phyloP scores from a whole-genome alignment of 805 yeast genomes.

The Jamesozyma jinghongensis region DNA sequence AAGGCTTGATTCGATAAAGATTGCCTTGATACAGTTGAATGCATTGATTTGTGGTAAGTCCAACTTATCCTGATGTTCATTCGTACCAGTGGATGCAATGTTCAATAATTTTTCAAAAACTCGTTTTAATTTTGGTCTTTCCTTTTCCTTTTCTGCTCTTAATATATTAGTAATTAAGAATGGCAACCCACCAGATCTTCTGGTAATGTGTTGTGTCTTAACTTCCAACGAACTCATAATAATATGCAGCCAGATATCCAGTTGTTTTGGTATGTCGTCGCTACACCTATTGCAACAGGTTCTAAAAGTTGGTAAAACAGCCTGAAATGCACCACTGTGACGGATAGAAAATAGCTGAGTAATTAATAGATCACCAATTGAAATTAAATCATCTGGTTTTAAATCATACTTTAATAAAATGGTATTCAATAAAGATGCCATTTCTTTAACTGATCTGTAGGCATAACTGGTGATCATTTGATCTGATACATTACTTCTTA shows the following conservation, averaged over 20 bases:
- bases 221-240: constrained; percentile 44
- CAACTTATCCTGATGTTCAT: constrained; percentile 41
- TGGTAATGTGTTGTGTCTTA: constrained; percentile 61
- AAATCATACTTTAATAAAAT: constrained; percentile 33
- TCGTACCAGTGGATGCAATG: constrained; percentile 47
- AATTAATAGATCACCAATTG: constrained; percentile 47
- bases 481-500: constrained; percentile 31
- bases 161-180: constrained; percentile 65
- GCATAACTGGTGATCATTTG: constrained; percentile 55
- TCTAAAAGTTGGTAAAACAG: constrained; percentile 74
- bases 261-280: constrained; percentile 31
- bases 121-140: constrained; percentile 34
- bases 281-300: constrained; percentile 54
- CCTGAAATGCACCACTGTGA: constrained; percentile 88
- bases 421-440: constrained; percentile 44
- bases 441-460: constrained; percentile 79
- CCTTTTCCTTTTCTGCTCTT: constrained; percentile 36
- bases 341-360: constrained; percentile 64
- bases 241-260: constrained; percentile 51
- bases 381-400: constrained; percentile 15
- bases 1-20: constrained; percentile 65
- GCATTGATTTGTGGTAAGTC: constrained; percentile 94
- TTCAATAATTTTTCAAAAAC: constrained; percentile 45
- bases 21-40: constrained; percentile 68
- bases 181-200: constrained; percentile 92